Evolutionary conservation across 306 rosid genomes (phyloP), one percentile per base, ranked within the genome.

Genomic region (Citrullus colocynthis): DNA sequence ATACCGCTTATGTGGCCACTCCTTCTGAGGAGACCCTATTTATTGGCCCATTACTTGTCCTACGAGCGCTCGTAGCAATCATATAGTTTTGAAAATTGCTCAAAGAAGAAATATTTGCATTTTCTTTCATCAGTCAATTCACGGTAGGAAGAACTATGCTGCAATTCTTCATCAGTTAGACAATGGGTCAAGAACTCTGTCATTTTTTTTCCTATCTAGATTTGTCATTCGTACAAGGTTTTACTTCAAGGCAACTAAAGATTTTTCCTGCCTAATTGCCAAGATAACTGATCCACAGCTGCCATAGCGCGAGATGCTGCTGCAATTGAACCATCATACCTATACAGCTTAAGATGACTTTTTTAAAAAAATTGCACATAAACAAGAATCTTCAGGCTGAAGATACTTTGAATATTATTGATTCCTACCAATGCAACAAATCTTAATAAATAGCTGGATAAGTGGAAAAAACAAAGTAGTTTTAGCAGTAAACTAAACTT

Each of bases 271-370:
- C 84, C 87, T 79, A 94, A 84, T 75, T 87, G 96, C 87, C 86
- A 85, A 4, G 89, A 82, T 82, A 92, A 87, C 81, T 92, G 97
- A 85, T 94, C 98, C 81, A 83, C 90, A 72, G 93, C 89, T 16
- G 81, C 89, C 96, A 94, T 92, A n/a, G 98, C 96, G 74, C 97
- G 92, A 79, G 98, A 94, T 55, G 97, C 98, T 0, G 96, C 88
- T 61, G 92, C 97, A 54, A 92, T 91, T 56, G 98, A 88, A 77
- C 96, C 98, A 64, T 90, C 97, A 28, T 95, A 95, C 83, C 98
- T 95, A 90, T 34, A 12, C 28, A 48, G 45, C 45, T 44, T 51
- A 76, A 37, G 21, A 55, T 56, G 30, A 64, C 30, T 5, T 24
- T 32, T 51, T 1, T 24, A 10, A 14, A 18, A 14, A 65, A 65